Base-by-base conservation (phyloP, 257 asterid species). In the Primulina tabacum region DNA sequence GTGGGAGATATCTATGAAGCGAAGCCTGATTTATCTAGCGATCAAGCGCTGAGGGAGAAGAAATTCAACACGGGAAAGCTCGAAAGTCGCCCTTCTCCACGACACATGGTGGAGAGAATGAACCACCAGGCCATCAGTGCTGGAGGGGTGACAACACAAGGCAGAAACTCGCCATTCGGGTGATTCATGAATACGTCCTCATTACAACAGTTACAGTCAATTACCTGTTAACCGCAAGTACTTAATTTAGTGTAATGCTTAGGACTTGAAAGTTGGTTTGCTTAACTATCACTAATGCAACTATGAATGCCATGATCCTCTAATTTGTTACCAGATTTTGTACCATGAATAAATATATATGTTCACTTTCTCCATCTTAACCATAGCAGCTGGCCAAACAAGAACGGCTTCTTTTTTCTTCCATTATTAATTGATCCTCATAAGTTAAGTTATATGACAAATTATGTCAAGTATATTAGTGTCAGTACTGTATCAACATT, bases 101-200 rank as follows among this genome's bases (percentile, higher is more conserved):
- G 85, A 5, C 80, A 87, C 81, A 78, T 80, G 4, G 70, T 70
- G 0, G 84, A 78, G 8, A 65, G 79, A 64, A 69, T 70, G 69
- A 75, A 64, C 59, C 75, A 69, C 37, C 18, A 73, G 24, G 69
- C 68, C 29, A 77, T 80, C 55, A 77, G 80, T 63, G 77, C 82
- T 68, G 87, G 80, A 33, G 81, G 83, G 32, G 73, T 81, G 78
- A 62, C 71, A 4, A 43, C 18, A 47, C 83, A 77, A 35, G 82
- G 85, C 10, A 69, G 89, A 75, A 83, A 75, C 79, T 86, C 90
- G 62, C 85, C 90, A 0, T 86, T 80, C 69, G 95, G 86, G 69
- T 86, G 84, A 79, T 11, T 43, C 18, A 4, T 43, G 55, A 43
- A 43, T 43, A n/a, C 55, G 4, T 43, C 55, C 14, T 43, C 55